Evolutionary conservation across 2,329 filamentous ascomycete genomes (phyloP), one percentile per base, ranked within the genome.

Genomic region (Aspergillus ibericus): DNA sequence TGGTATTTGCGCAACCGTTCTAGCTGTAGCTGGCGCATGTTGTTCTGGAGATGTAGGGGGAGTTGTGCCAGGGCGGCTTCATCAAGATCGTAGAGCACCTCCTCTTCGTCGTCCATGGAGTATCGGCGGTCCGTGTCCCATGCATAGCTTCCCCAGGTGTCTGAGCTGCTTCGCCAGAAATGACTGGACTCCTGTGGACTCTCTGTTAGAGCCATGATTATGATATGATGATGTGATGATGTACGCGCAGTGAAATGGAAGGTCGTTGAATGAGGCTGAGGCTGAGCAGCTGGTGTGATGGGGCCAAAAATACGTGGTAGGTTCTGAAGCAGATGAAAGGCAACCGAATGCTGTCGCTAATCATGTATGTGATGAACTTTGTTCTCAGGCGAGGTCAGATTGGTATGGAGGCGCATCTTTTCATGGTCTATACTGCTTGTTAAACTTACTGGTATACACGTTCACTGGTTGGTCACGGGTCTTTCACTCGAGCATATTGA

Each of bases 21-120:
- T 8, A 58, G 32, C 12, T 72, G 69, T n/a, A 73, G 56, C 42
- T 68, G 58, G 10, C 64, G 65, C 66, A 72, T 69, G 49, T 62
- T 67, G 15, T 59, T 46, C 36, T 69, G 69, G 8, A 72, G 66
- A 18, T 56, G 64, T 16, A 44, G 46, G 16, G 69, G 68, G n/a
- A 73, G 65, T 27, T 62, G 47, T 13, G 63, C 58, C 49, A 72
- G 59, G 16, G 70, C 68, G n/a, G 51, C 51, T 59, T 66, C 63
- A 52, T 73, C 68, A 3, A 72, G 63, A 3, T 65, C 59, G 47
- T 62, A 67, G 22, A 71, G 48, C 4, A 72, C 68, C 50, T 73
- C 70, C 51, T 68, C 66, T 60, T 70, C 71, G 35, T 67, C 60
- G 16, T 60, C 58, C 35, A 59, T 63, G 34, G 51, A 57, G 46